Percentiles rank a stretch among this genome's conserved stretches.
These are phyloP conservation scores for Ganoderma meredithae DNA, from an alignment of 1,284 basidiomycete species.

Conservation along the genomic window DNA sequence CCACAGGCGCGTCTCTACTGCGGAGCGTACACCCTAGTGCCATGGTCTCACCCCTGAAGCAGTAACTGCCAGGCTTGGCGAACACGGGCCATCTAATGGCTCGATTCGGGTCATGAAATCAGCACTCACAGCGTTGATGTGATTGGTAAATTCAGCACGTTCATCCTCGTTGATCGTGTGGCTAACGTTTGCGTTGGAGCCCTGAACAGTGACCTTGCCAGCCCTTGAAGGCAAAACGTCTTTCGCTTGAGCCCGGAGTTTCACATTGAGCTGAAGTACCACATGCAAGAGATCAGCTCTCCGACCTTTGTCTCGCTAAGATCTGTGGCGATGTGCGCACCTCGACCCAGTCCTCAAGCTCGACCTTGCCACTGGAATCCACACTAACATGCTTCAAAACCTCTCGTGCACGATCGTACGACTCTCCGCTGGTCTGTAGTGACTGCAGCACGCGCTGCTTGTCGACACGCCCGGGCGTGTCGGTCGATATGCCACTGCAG, in stretches of 20 bases:
- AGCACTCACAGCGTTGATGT: constrained; percentile 87
- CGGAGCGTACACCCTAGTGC: neutral
- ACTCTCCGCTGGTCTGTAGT: constrained; percentile 80
- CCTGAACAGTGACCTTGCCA: constrained; percentile 94
- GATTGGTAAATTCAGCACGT: constrained; percentile 93
- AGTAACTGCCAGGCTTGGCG: neutral
- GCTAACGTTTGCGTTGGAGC: constrained; percentile 94
- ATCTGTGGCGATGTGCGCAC: constrained; percentile 49
- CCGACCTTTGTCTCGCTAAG: neutral
- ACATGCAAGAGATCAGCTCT: constrained; percentile 1
- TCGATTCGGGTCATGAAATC: constrained; percentile 4
- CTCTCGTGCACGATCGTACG: constrained; percentile 91
- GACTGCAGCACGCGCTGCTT: constrained; percentile 83
- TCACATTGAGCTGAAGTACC: constrained; percentile 74
- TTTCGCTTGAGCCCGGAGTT: constrained; percentile 68
- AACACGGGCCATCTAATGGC: no score
- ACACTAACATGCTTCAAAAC: constrained; percentile 95
- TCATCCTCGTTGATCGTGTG: constrained; percentile 99
- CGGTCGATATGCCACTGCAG: constrained; percentile 80
- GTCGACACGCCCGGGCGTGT: constrained; percentile 86
- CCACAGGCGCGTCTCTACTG: neutral
- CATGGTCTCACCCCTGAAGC: neutral
- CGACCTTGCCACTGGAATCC: constrained; percentile 95
- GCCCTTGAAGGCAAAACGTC: constrained; percentile 73
- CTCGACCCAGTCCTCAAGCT: constrained; percentile 98